phyloP scores from a whole-genome alignment of 108 stramenopile species.

The Schizochytrium sp. region DNA sequence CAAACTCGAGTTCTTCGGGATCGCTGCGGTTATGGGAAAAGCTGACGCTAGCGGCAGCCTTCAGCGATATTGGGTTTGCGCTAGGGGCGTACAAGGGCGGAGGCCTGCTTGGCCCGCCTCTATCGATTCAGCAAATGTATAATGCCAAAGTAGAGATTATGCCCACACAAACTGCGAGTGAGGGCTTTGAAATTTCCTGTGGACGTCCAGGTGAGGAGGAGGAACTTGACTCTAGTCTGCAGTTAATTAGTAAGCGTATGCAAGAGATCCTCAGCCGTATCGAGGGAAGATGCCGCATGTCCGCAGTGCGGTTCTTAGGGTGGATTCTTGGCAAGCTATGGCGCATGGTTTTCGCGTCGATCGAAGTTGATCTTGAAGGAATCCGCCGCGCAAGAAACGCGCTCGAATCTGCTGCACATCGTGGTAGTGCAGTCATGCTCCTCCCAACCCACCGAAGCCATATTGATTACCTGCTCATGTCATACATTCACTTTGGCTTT shows the following conservation, averaged over 20 bases:
- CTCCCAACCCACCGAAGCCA: slow-evolving; percentile 52
- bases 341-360: background rate
- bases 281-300: slow-evolving; percentile 47
- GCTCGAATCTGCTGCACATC: background rate
- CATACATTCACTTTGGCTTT: slow-evolving; percentile 51
- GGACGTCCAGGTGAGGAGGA: background rate
- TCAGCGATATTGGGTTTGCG: slow-evolving; percentile 31
- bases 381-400: slow-evolving; percentile 11
- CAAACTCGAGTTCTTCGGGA: too few species aligned
- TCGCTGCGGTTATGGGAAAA: too few species aligned
- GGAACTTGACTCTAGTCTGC: slow-evolving; percentile 55
- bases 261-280: slow-evolving; percentile 39
- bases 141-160: slow-evolving; percentile 28
- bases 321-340: slow-evolving; percentile 56
- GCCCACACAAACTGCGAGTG: slow-evolving; percentile 15
- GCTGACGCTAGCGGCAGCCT: background rate
- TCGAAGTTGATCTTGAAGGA: slow-evolving; percentile 8
- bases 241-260: slow-evolving; percentile 55
- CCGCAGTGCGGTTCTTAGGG: slow-evolving; percentile 46
- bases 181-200: slow-evolving; percentile 20
- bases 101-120: slow-evolving; percentile 51
- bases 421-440: slow-evolving; percentile 36
- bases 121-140: slow-evolving; percentile 55
- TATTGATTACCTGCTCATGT: slow-evolving; percentile 46
- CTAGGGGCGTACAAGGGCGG: slow-evolving; percentile 47